Evolutionary conservation across 2,329 filamentous ascomycete genomes (phyloP), one percentile per base, ranked within the genome.

Genomic region (Alternaria burnsii): DNA sequence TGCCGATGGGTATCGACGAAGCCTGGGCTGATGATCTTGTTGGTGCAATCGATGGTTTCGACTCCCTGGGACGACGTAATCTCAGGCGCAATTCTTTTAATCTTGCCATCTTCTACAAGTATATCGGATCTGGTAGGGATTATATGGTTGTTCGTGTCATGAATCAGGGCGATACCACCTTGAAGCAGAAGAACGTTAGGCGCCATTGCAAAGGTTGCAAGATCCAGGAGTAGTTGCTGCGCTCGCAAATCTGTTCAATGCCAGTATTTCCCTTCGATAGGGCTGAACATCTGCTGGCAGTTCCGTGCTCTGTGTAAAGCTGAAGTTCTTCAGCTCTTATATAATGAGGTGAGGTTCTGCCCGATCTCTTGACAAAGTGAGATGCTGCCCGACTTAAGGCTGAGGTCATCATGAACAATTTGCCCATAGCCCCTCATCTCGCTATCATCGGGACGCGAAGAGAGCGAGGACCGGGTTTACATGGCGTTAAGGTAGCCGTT

Each of bases 1-100:
- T 75, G 71, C 3, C 82, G 82, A 62, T 87, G 86, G 0, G 84
- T 87, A 70, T 87, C 84, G 54, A 87, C 76, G 32, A 62, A 59
- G 2, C 86, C 86, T 0, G 85, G 85, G 0, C 81, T 82, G 56
- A 87, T 78, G 52, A 87, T 86, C 66, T 85, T 84, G 53, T 81
- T 77, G 0, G 78, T 79, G 40, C 81, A 82, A 62, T 87, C 81
- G n/a, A 87, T 74, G 1, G 81, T 61, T 52, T 85, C 77, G 1
- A 76, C 76, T 18, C 74, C 72, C 3, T 61, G 36, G 0, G 59
- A 44, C 1, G 74, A 72, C 4, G 62, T 43, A 18, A 80, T 76
- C 16, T 64, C 55, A 20, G 56, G 44, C 44, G 60, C 75, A 20
- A 81, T 74, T 55, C 74, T 76, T 2, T 65, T 52, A 18, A 81